These are phyloP conservation scores for Auricularia auricula-judae DNA, from an alignment of 768 basidiomycete species.

Conservation along the genomic window DNA sequence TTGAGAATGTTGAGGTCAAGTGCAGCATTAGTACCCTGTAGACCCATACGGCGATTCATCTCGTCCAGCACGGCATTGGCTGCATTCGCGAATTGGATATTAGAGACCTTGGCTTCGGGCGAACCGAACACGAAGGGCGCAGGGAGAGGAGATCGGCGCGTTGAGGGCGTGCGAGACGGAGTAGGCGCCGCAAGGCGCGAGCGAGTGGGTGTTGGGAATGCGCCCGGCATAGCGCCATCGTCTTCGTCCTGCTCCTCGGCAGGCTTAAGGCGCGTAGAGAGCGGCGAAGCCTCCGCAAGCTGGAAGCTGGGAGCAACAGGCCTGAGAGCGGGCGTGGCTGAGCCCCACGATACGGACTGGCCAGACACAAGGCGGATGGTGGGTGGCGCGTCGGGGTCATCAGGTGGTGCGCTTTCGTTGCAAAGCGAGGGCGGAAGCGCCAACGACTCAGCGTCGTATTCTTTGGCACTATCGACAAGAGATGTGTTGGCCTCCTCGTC, in stretches of 20 bases:
- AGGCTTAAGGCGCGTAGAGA: conserved; percentile 24
- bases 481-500: conserved; percentile 19
- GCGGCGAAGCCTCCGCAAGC: conserved; percentile 48
- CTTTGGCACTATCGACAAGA: conserved; percentile 14
- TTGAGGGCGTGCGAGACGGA: conserved; percentile 16
- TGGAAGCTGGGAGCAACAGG: conserved; percentile 62
- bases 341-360: conserved; percentile 2
- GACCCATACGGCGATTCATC: conserved; percentile 63
- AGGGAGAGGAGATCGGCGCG: conserved; percentile 14
- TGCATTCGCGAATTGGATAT: conserved; percentile 53
- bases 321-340: conserved; percentile 48
- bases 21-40: conserved; percentile 38
- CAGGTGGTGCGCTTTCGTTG: conserved; percentile 47
- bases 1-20: conserved; percentile 36
- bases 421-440: conserved; percentile 26
- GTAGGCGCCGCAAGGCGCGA: conserved; percentile 5
- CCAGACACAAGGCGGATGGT: conserved; percentile 36
- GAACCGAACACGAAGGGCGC: conserved; percentile 72
- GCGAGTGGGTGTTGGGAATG: conserved; percentile 25
- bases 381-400: conserved; percentile 16
- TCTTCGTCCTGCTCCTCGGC: conserved; percentile 20
- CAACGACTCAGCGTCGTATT: not conserved
- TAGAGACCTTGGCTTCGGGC: conserved; percentile 52
- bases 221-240: conserved; percentile 27
- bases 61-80: conserved; percentile 68